A percentile compares a stretch with the other conserved stretches of the same genome.
Evolutionary conservation across 2,329 filamentous ascomycete species (phyloP).

Genomic region (Simplicillium sp.): DNA sequence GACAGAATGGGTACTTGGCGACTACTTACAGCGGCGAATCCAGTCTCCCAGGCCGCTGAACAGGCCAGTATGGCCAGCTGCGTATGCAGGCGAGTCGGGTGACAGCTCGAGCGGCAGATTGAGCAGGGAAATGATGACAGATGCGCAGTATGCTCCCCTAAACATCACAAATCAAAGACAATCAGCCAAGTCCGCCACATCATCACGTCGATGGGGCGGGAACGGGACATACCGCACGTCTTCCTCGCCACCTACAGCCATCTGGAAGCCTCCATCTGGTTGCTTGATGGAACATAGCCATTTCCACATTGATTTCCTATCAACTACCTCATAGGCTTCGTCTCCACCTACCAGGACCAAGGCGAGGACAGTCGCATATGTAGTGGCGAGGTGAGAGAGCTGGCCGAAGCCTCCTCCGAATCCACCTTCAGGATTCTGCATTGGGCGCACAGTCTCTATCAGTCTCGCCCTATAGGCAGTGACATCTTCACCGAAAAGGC

Average conservation of each 20-base stretch:
- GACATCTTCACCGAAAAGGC: constrained; percentile 67
- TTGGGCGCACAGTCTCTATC: constrained; percentile 63
- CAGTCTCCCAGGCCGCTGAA: constrained; percentile 69
- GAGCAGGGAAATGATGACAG: constrained; percentile 74
- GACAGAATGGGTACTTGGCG: constrained; percentile 1
- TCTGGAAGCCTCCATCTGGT: constrained; percentile 77
- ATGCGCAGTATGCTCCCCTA: constrained; percentile 85
- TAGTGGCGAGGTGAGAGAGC: constrained; percentile 76
- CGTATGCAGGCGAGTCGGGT: constrained; percentile 57
- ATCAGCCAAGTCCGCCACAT: constrained; percentile 11
- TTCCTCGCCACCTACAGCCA: constrained; percentile 79
- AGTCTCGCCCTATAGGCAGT: constrained; percentile 58
- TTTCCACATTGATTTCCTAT: constrained; percentile 80
- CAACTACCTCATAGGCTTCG: constrained; percentile 64
- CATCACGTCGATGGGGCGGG: constrained; percentile 9
- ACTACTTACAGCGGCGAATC: constrained; percentile 63
- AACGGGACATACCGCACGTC: constrained; percentile 63
- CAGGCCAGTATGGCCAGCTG: constrained; percentile 53
- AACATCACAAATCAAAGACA: constrained; percentile 6
- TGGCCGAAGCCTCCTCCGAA: constrained; percentile 94
- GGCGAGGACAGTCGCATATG: constrained; percentile 75
- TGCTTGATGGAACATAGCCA: constrained; percentile 86
- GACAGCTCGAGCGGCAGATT: constrained; percentile 75
- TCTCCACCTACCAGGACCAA: constrained; percentile 70
- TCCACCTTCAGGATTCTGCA: constrained; percentile 77